These are phyloP conservation scores for Alternaria dauci DNA, from an alignment of 2,329 filamentous ascomycete genomes.

Conservation along the genomic window DNA sequence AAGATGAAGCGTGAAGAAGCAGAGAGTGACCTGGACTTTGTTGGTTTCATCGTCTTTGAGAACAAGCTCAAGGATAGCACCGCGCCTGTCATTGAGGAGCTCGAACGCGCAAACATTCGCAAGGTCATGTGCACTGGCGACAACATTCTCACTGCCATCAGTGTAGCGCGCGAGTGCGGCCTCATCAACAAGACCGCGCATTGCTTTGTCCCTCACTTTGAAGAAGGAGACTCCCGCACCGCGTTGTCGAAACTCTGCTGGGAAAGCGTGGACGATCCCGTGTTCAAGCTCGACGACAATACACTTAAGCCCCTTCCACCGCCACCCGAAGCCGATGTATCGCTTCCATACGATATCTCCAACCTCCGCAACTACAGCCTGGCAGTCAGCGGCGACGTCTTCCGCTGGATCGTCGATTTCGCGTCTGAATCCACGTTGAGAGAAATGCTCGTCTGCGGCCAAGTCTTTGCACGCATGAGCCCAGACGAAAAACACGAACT, in stretches of 20 bases:
- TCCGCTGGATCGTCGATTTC: constrained; percentile 95
- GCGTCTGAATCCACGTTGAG: constrained; percentile 81
- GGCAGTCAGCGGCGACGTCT: constrained; percentile 90
- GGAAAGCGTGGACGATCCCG: constrained; percentile 92
- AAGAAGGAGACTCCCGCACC: constrained; percentile 78
- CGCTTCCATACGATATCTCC: constrained; percentile 82
- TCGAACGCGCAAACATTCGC: constrained; percentile 82
- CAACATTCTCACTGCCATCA: constrained; percentile 96
- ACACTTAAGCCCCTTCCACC: constrained; percentile 81
- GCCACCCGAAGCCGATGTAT: constrained; percentile 77
- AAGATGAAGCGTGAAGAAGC: constrained; percentile 90
- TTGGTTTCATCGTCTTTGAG: constrained; percentile 98
- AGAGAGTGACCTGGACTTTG: constrained; percentile 83
- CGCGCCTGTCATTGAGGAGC: constrained; percentile 79
- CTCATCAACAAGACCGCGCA: constrained; percentile 82
- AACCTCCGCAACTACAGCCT: constrained; percentile 87
- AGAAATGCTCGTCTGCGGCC: constrained; percentile 87
- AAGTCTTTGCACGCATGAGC: constrained; percentile 98
- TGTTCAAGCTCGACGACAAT: constrained; percentile 78
- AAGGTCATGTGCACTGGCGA: constrained; percentile 98
- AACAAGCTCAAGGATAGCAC: constrained; percentile 96
- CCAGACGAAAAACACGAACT: constrained; percentile 98
- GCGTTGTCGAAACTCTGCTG: constrained; percentile 78
- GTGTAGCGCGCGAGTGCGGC: constrained; percentile 88
- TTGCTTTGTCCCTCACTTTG: constrained; percentile 91